Base-by-base conservation (phyloP, 106 monocot genomes). In the Amphibolis antarctica region DNA sequence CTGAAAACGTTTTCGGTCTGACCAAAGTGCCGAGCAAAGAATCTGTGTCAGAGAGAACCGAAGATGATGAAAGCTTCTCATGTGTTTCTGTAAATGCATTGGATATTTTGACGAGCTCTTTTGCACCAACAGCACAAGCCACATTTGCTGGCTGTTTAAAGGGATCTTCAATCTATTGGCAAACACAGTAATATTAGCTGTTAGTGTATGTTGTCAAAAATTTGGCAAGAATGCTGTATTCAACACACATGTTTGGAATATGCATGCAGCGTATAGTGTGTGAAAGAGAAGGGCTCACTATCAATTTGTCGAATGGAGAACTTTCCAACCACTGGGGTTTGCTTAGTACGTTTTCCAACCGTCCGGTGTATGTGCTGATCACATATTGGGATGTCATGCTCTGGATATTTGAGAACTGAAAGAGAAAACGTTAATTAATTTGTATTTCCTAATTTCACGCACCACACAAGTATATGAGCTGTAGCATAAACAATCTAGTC, bases 1-100 rank as follows among this genome's bases (percentile, higher is more conserved):
- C 15, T 21, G 66, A 66, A 29, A 66, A 51, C 9, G 51, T 55
- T 20, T 36, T 11, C 12, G 67, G 53, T 28, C 67, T 67, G 0
- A 55, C 67, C 12, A 67, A 25, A 9, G 28, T 27, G 11, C 2
- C 18, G 24, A 67, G 55, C 55, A 67, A 55, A 67, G 53, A 54
- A 36, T 42, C 67, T 44, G 42, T 67, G 44, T 67, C 21, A 7
- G 55, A 67, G 14, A 55, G 42, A 18, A 55, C 55, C 1, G 42
- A 14, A 54, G 55, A 67, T 18, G 67, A 67, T 5, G 42, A 14
- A 17, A 67, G 55, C 25, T 23, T 67, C 24, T 55, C 23, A 29
- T 67, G 67, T 55, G 67, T 67, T 67, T 67, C 67, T 24, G 9
- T 15, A 55, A 67, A 67, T 21, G 67, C 67, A 54, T 55, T 53